Evolutionary conservation across 495 filamentous ascomycete species (phyloP).

Genomic region (Xanthoparmelia taractica): DNA sequence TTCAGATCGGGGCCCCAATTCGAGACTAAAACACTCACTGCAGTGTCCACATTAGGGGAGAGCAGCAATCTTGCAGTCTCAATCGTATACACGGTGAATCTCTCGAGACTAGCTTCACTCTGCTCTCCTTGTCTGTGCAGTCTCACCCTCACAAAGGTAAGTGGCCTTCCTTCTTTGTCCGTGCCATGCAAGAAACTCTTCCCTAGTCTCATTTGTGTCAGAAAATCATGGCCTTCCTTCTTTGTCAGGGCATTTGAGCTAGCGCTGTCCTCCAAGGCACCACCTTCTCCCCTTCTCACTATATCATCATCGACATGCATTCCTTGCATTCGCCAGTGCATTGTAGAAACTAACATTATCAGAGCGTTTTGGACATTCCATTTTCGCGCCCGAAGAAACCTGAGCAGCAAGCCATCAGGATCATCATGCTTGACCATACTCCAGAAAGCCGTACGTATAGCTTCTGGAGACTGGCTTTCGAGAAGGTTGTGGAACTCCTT

Average conservation of each 20-base stretch:
- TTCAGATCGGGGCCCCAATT: conserved; percentile 2
- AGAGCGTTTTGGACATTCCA: conserved; percentile 93
- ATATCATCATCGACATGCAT: conserved; percentile 83
- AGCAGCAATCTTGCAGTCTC: conserved; percentile 85
- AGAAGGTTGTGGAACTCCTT: conserved; percentile 80
- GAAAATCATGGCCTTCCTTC: conserved; percentile 71
- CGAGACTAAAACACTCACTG: conserved; percentile 49
- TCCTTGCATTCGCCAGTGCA: conserved; percentile 79
- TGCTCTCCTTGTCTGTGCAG: conserved; percentile 79
- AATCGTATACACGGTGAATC: conserved; percentile 89
- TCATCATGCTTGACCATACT: conserved; percentile 93
- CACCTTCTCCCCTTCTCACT: conserved; percentile 67
- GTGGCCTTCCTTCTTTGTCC: conserved; percentile 78
- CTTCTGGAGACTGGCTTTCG: conserved; percentile 64
- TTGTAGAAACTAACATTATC: conserved; percentile 88
- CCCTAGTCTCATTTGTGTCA: conserved; percentile 79
- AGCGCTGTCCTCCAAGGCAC: conserved; percentile 52
- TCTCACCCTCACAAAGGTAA: conserved; percentile 77
- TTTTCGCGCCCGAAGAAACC: conserved; percentile 88
- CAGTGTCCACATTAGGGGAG: conserved; percentile 75
- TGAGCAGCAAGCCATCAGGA: conserved; percentile 77
- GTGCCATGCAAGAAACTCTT: conserved; percentile 89
- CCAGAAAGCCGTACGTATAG: conserved; percentile 81
- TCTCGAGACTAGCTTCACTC: conserved; percentile 67
- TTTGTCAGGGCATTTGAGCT: conserved; percentile 41